Base-by-base conservation (phyloP, 352 stramenopile genomes). In the Pythium graminicola region DNA sequence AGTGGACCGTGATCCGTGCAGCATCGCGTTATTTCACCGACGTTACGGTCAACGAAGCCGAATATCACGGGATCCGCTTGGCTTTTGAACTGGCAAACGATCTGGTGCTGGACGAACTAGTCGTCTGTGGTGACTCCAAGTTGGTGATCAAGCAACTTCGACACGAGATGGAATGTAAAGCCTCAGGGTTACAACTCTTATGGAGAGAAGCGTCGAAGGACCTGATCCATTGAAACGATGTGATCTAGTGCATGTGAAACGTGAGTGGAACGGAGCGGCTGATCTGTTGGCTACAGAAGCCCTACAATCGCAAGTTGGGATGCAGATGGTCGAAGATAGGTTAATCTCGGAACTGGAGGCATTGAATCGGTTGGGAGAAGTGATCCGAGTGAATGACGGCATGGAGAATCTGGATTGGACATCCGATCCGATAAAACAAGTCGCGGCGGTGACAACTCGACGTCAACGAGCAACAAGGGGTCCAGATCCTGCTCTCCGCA, bases 121-220 rank as follows among this genome's bases (percentile, higher is more conserved):
- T 67, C 20, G 19, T 68, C 5, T 64, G 36, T 35, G 60, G 60
- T 10, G 54, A 68, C 36, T 68, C 60, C 0, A 17, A 43, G 4
- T 22, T 63, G 2, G 49, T 62, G 0, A 50, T 68, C 6, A 48
- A 60, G 16, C 60, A 63, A 11, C 36, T 62, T 1, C 49, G 53
- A 4, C n/a, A 50, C 54, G 60, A 68, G 8, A 68, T 68, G 4
- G 60, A 68, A 6, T 68, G 54, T 33, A 20, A 23, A 1, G 23
- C 54, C 3, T 44, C 60, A 6, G 48, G 29, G 1, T 39, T 68
- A 0, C 38, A 46, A 13, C 26, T 63, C 1, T 40, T 68, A 0
- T 40, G 33, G 3, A 35, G 31, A 0, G 41, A 62, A 28, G 54
- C 50, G 7, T 22, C n/a, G n/a, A n/a, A n/a, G n/a, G n/a, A n/a